phyloP scores from a whole-genome alignment of 768 basidiomycete species.

The Amyloporia xantha region DNA sequence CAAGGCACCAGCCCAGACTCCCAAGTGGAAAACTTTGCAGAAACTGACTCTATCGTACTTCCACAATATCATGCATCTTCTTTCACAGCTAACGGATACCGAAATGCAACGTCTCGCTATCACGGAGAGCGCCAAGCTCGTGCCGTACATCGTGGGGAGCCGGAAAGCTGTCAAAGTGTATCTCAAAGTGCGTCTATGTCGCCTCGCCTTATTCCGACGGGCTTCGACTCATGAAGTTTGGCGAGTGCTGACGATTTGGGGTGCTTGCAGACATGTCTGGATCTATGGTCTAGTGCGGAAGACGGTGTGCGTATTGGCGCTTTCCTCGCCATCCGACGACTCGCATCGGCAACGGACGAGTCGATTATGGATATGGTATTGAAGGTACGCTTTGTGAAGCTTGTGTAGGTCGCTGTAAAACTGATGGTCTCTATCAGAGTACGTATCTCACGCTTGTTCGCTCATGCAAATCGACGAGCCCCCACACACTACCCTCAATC shows the following conservation, averaged over 20 bases:
- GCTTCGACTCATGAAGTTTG: no score
- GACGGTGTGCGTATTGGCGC: slow-evolving; percentile 81
- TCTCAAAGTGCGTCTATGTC: slow-evolving; percentile 54
- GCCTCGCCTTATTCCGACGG: no score
- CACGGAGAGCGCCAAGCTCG: slow-evolving; percentile 78
- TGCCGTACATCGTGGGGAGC: slow-evolving; percentile 83
- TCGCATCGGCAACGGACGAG: slow-evolving; percentile 73
- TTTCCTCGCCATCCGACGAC: slow-evolving; percentile 75
- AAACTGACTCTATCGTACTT: slow-evolving; percentile 88
- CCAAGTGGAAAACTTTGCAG: slow-evolving; percentile 78
- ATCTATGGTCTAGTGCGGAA: slow-evolving; percentile 75
- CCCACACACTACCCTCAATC: slow-evolving; percentile 83
- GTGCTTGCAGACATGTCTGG: slow-evolving; percentile 85
- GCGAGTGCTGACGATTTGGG: no score
- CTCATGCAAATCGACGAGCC: slow-evolving; percentile 76
- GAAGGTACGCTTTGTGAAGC: slow-evolving; percentile 58
- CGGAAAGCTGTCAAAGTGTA: slow-evolving; percentile 83
- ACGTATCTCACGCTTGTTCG: slow-evolving; percentile 86
- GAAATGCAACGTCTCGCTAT: slow-evolving; percentile 65
- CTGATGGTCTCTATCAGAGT: slow-evolving; percentile 39
- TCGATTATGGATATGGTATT: slow-evolving; percentile 79
- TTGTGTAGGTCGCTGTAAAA: background rate
- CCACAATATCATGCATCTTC: slow-evolving; percentile 74
- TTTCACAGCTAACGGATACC: slow-evolving; percentile 67
- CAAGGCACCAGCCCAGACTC: slow-evolving; percentile 77